Base-by-base conservation (phyloP, 768 basidiomycete species). In the Xanthoconium purpureum region DNA sequence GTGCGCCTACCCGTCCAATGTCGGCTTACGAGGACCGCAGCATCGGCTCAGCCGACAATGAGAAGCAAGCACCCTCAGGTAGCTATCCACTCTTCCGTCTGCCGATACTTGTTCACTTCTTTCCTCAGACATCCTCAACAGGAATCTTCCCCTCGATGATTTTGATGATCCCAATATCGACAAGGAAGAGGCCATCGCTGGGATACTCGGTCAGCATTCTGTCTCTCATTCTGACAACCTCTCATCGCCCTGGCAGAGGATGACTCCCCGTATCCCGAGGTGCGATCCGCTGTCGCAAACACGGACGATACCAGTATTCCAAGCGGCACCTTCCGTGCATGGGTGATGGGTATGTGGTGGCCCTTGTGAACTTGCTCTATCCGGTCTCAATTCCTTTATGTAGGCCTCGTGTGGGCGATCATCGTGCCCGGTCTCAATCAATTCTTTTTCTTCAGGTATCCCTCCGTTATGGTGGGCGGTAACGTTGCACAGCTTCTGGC, bases 191-290 rank as follows among this genome's bases (percentile, higher is more conserved):
- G 61, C 70, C 6, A 48, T 71, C 15, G 57, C 52, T 28, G 70
- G 71, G 6, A 43, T 60, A n/a, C 62, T 70, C 1, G 71, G 70
- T 73, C 20, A 28, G 58, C 36, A 32, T 36, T 11, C 1, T 24
- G n/a, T 35, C 20, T 42, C 14, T 33, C 24, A 28, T 58, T 43
- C 33, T 10, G 12, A 38, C 30, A 0, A 73, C 74, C 55, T 37
- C 60, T 60, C 30, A 65, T 37, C 7, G 13, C 2, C 3, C 11
- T 17, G 24, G 9, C 61, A 76, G 80, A 80, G 68, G 87, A 92
- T 63, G 90, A 91, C 67, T 90, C 88, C 24, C 91, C 91, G 3
- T 93, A 93, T 67, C 88, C 88, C 24, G 91, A 92, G 71, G 89
- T 90, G 24, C 82, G 88, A 48, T 84, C 87, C 4, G 87, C 89